These are phyloP conservation scores for Cordyceps sp. DNA, from an alignment of 2,329 filamentous ascomycete species.

Conservation along the genomic window DNA sequence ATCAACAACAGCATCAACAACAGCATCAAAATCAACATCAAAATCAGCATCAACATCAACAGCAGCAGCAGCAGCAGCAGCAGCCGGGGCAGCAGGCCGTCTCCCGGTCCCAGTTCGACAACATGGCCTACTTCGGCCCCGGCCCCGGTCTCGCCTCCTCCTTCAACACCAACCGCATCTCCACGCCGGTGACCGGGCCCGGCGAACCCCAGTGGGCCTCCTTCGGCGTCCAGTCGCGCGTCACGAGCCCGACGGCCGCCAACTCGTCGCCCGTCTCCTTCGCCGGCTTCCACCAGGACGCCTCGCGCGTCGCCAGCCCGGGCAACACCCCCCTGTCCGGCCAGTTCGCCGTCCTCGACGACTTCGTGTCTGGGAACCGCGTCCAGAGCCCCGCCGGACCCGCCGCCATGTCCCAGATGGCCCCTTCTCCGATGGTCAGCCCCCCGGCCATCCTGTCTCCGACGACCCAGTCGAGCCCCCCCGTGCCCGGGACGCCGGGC, in stretches of 20 bases:
- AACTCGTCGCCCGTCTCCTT: constrained; percentile 13
- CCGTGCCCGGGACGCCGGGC: constrained; percentile 16
- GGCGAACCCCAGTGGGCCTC: constrained; percentile 16
- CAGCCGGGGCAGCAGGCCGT: constrained; percentile 8
- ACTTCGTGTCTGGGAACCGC: constrained; percentile 14
- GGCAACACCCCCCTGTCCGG: constrained; percentile 9
- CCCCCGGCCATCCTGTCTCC: no score
- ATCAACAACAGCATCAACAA: no score
- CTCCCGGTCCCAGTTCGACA: constrained; percentile 5
- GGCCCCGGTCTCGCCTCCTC: background rate
- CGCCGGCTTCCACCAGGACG: constrained; percentile 15
- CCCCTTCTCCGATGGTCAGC: constrained; percentile 7
- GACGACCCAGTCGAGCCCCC: constrained; percentile 5
- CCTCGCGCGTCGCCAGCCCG: constrained; percentile 12
- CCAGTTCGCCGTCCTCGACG: constrained; percentile 16
- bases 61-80: no score
- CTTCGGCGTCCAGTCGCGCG: constrained; percentile 11
- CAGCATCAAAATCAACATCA: no score
- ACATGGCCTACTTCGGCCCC: constrained; percentile 2
- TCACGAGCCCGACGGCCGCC: constrained; percentile 15
- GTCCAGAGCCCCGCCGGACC: constrained; percentile 10
- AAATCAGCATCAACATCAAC: no score
- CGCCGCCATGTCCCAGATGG: constrained; percentile 5
- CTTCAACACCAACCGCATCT: constrained; percentile 11
- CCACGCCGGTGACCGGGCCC: constrained; percentile 16